These are phyloP conservation scores for Globisporangium splendens DNA, from an alignment of 352 stramenopile species.

Conservation along the genomic window DNA sequence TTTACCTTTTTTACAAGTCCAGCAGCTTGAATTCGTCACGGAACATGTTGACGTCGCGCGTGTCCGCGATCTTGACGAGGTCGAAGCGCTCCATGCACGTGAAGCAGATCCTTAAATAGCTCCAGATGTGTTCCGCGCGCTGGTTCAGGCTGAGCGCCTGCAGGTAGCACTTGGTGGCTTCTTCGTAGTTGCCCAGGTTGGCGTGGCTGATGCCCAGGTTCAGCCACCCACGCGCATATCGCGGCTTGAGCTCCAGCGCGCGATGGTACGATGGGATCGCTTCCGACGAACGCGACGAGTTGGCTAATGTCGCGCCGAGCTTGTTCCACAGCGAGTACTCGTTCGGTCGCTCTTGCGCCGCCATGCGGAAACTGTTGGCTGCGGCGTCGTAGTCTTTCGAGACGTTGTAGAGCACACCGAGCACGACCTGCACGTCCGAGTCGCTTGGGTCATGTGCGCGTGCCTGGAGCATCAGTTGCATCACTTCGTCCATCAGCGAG, in stretches of 20 bases:
- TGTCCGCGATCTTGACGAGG: slow-evolving; percentile 91
- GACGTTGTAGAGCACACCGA: slow-evolving; percentile 98
- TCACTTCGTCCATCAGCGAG: slow-evolving; percentile 91
- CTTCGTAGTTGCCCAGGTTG: slow-evolving; percentile 94
- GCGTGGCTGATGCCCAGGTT: slow-evolving; percentile 98
- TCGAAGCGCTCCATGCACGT: slow-evolving; percentile 97
- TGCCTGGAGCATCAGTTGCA: slow-evolving; percentile 93
- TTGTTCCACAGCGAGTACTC: slow-evolving; percentile 99
- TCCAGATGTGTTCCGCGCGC: slow-evolving; percentile 96
- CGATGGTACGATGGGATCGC: slow-evolving; percentile 92
- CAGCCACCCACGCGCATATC: slow-evolving; percentile 96
- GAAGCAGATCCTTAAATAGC: slow-evolving; percentile 97
- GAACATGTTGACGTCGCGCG: slow-evolving; percentile 75
- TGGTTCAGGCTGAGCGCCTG: slow-evolving; percentile 95
- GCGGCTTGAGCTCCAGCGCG: slow-evolving; percentile 94
- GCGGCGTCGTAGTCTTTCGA: slow-evolving; percentile 95
- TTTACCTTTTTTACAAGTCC: slow-evolving; percentile 40
- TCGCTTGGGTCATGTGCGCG: slow-evolving; percentile 73
- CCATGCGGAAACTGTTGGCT: slow-evolving; percentile 85
- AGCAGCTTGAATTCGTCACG: slow-evolving; percentile 85
- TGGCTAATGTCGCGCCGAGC: slow-evolving; percentile 95
- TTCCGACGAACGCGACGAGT: slow-evolving; percentile 91
- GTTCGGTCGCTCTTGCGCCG: slow-evolving; percentile 73
- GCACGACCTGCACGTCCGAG: slow-evolving; percentile 85
- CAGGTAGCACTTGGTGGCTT: slow-evolving; percentile 96